phyloP scores from a whole-genome alignment of 441 rosid genomes.

The Syzygium syzygioides region DNA sequence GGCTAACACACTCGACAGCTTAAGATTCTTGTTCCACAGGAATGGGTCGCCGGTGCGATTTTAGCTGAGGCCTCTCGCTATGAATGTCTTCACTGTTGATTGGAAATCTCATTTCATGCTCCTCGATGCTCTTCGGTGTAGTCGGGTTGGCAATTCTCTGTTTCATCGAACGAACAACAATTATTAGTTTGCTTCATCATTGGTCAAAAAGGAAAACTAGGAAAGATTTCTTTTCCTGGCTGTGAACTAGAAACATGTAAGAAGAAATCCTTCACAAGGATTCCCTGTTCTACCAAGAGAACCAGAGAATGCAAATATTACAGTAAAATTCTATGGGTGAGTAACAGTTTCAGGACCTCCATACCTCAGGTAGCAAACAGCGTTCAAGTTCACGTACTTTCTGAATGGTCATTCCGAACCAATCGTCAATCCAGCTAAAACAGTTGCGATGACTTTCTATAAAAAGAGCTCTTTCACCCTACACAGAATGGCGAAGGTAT shows the following conservation, averaged over 20 bases:
- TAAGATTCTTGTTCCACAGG: not conserved
- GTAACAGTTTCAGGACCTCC: not conserved
- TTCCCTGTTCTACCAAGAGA: not conserved
- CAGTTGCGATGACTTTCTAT: slow-evolving; percentile 55
- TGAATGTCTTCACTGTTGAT: slow-evolving; percentile 16
- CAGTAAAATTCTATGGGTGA: not conserved
- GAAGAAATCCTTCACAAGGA: not conserved
- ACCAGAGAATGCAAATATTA: not conserved
- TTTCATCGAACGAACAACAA: not conserved
- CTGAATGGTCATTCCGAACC: slow-evolving; percentile 51
- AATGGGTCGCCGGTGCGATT: slow-evolving; percentile 2
- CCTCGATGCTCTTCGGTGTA: slow-evolving; percentile 5
- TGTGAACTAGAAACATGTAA: not conserved
- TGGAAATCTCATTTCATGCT: slow-evolving; percentile 10
- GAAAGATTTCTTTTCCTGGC: not conserved
- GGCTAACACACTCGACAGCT: not conserved
- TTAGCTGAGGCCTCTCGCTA: slow-evolving; percentile 12
- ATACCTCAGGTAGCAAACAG: slow-evolving; percentile 32
- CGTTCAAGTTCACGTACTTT: slow-evolving; percentile 40
- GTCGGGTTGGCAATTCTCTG: slow-evolving; percentile 19
- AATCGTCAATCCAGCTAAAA: slow-evolving; percentile 67
- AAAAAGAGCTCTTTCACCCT: slow-evolving; percentile 66
- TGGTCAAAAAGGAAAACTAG: not conserved
- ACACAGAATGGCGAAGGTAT: not conserved
- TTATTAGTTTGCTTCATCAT: not conserved